Conservation (phyloP, 345 rosid species). For the Toxicodendron radicans region DNA sequence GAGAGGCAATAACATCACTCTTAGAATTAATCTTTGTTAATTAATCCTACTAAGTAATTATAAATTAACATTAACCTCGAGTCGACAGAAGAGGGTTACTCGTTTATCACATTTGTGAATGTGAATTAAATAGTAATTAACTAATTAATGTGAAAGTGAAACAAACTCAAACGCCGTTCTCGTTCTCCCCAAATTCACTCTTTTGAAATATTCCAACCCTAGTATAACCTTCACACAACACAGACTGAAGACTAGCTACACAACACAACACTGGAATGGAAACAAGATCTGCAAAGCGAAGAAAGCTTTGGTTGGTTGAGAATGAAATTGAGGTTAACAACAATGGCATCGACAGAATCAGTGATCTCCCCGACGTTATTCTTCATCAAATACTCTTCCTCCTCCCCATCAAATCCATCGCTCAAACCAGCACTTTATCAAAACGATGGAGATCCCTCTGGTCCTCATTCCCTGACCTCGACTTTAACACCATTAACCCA, state of each 20-base stretch:
- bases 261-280: constrained; percentile 26
- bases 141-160: constrained; percentile 25
- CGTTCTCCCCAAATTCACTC: constrained; percentile 35
- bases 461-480: constrained; percentile 86
- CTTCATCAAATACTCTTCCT: constrained; percentile 62
- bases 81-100: no score
- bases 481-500: constrained; percentile 56
- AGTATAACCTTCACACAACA: constrained; percentile 10
- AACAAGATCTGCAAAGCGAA: constrained; percentile 70
- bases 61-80: no score
- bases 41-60: no score
- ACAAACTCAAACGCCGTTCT: constrained; percentile 40
- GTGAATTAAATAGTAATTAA: no score
- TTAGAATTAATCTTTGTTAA: no score
- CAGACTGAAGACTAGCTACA: not conserved
- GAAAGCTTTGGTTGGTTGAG: constrained; percentile 36
- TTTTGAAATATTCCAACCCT: constrained; percentile 64
- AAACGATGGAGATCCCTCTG: constrained; percentile 71
- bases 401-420: constrained; percentile 63
- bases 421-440: constrained; percentile 54
- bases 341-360: constrained; percentile 48
- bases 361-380: constrained; percentile 64
- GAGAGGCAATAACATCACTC: no score
- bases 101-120: no score
- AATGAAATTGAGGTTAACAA: not conserved